Conservation (phyloP, 139 green algal species). For the Microglena sp. region DNA sequence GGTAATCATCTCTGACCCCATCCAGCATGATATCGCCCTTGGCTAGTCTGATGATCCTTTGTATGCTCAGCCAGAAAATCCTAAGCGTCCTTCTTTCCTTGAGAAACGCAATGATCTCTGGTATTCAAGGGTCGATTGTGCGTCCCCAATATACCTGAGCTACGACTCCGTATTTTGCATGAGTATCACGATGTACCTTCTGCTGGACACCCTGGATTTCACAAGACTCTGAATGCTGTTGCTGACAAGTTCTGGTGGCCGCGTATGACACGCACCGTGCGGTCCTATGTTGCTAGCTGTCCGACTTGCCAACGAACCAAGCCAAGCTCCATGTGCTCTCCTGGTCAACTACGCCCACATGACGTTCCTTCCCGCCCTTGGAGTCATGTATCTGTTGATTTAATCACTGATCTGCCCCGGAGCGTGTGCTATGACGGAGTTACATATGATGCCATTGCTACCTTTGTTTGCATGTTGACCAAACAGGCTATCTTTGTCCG, state of each 20-base stretch:
- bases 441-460: constrained; percentile 29
- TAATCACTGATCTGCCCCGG: constrained; percentile 40
- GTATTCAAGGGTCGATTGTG: constrained; percentile 6
- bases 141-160: not conserved
- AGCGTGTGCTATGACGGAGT: constrained; percentile 8
- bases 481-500: constrained; percentile 42
- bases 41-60: not conserved
- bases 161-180: not conserved
- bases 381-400: constrained; percentile 39
- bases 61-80: constrained; percentile 2
- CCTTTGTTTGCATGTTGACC: constrained; percentile 43
- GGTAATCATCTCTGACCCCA: not conserved
- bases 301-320: constrained; percentile 31
- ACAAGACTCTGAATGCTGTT: constrained; percentile 15
- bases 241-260: constrained; percentile 18
- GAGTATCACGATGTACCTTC: constrained; percentile 5
- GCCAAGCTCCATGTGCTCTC: not conserved
- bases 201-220: constrained; percentile 9
- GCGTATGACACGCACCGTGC: constrained; percentile 11
- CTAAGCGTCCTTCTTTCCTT: not conserved
- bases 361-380: constrained; percentile 26
- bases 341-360: constrained; percentile 33
- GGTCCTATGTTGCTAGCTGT: constrained; percentile 23
- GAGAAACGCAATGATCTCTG: not conserved
- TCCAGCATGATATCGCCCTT: constrained; percentile 3